phyloP scores from a whole-genome alignment of 257 asterid genomes.

The Primulina eburnea region DNA sequence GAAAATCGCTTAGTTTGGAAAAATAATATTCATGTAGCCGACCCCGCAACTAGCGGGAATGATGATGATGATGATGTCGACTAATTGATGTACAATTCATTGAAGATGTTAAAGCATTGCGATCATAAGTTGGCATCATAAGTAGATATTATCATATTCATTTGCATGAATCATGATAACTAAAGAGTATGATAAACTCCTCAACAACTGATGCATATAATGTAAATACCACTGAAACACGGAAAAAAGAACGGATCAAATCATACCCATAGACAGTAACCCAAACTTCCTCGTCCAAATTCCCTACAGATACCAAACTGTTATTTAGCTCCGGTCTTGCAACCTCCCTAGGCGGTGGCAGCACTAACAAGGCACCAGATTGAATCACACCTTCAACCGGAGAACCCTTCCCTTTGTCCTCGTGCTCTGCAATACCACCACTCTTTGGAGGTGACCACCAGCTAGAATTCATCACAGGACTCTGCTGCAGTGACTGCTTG shows the following conservation, averaged over 20 bases:
- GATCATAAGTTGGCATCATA: neutral
- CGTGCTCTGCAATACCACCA: slow-evolving; percentile 66
- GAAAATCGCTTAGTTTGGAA: no score
- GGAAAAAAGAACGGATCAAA: slow-evolving; percentile 7
- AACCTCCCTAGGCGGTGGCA: slow-evolving; percentile 97
- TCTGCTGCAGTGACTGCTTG: slow-evolving; percentile 57
- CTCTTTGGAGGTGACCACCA: slow-evolving; percentile 89
- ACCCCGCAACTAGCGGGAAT: no score
- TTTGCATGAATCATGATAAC: neutral
- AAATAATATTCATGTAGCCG: no score
- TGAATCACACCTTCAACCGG: slow-evolving; percentile 95
- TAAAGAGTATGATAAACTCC: slow-evolving; percentile 1
- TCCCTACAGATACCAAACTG: slow-evolving; percentile 59
- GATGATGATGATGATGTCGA: no score
- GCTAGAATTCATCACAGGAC: slow-evolving; percentile 48
- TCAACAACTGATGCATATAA: neutral
- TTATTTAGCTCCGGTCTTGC: slow-evolving; percentile 88
- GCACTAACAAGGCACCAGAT: slow-evolving; percentile 74
- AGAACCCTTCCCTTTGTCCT: slow-evolving; percentile 87
- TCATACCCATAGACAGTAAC: slow-evolving; percentile 91
- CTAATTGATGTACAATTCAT: no score
- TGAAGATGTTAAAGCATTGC: no score
- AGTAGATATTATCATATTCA: slow-evolving; percentile 1
- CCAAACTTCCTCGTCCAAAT: slow-evolving; percentile 88
- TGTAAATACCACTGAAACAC: slow-evolving; percentile 3